Conservation (phyloP, 208 protist genomes). For the Spongospora subterranea region DNA sequence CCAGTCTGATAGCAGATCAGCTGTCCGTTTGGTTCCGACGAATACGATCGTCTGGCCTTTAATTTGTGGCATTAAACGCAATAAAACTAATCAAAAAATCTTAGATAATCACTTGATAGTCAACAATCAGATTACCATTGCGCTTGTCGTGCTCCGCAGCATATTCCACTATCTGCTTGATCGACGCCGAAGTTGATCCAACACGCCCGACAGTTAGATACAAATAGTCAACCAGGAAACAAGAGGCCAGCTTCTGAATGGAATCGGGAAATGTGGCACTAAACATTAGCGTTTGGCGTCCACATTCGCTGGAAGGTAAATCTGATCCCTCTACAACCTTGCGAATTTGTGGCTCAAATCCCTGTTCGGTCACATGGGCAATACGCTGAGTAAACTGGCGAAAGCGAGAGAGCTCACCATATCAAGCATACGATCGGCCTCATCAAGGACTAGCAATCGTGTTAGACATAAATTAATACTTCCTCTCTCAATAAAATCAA, state of each 20-base stretch:
- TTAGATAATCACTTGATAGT: neutral
- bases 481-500: constrained; percentile 82
- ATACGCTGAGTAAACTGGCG: neutral
- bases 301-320: constrained; percentile 72
- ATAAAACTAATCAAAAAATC: neutral
- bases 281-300: constrained; percentile 98
- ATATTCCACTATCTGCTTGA: constrained; percentile 90
- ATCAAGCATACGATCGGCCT: constrained; percentile 91
- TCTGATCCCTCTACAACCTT: constrained; percentile 60
- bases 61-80: neutral
- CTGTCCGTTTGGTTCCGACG: constrained; percentile 97
- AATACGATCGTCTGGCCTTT: constrained; percentile 81
- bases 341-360: constrained; percentile 67
- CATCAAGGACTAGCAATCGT: constrained; percentile 61
- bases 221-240: constrained; percentile 72
- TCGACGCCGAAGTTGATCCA: constrained; percentile 79
- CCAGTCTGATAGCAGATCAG: constrained; percentile 90
- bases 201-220: constrained; percentile 75
- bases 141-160: constrained; percentile 66
- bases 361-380: neutral
- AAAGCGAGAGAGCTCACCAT: constrained; percentile 88
- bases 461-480: constrained; percentile 77
- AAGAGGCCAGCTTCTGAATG: constrained; percentile 93
- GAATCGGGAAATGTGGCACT: constrained; percentile 97
- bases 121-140: neutral